These are phyloP conservation scores for Dothiorella sarmentorum DNA, from an alignment of 2,329 filamentous ascomycete genomes.

Conservation along the genomic window DNA sequence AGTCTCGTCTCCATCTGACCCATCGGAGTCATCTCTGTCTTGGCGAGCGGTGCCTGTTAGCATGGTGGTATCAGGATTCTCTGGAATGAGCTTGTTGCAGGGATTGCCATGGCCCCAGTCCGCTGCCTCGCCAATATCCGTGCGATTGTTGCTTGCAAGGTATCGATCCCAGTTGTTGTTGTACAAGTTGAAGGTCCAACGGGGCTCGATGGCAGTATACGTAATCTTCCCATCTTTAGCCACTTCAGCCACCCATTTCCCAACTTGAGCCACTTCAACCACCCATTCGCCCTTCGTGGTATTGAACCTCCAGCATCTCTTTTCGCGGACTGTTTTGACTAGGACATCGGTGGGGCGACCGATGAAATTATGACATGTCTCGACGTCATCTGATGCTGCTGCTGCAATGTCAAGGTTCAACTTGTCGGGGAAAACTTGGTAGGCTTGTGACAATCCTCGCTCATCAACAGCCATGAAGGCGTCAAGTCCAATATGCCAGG, in stretches of 20 bases:
- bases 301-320: conserved; percentile 7
- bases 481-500: conserved; percentile 8
- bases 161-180: not conserved
- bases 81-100: not conserved
- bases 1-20: not conserved
- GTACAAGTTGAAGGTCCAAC: not conserved
- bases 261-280: not conserved
- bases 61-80: not conserved
- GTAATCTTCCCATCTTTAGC: not conserved
- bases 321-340: not conserved
- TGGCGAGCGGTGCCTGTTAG: not conserved
- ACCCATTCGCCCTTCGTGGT: not conserved
- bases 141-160: not conserved
- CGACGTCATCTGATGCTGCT: not conserved
- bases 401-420: not conserved
- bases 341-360: not conserved
- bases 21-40: not conserved
- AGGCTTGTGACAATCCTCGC: not conserved
- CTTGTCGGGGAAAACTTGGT: not conserved
- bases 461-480: not conserved
- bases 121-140: not conserved
- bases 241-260: conserved; percentile 1
- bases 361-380: not conserved
- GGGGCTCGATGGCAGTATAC: not conserved
- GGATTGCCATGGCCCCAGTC: not conserved